Conservation (phyloP, 2,329 filamentous ascomycete genomes). For the Fusarium sp. region DNA sequence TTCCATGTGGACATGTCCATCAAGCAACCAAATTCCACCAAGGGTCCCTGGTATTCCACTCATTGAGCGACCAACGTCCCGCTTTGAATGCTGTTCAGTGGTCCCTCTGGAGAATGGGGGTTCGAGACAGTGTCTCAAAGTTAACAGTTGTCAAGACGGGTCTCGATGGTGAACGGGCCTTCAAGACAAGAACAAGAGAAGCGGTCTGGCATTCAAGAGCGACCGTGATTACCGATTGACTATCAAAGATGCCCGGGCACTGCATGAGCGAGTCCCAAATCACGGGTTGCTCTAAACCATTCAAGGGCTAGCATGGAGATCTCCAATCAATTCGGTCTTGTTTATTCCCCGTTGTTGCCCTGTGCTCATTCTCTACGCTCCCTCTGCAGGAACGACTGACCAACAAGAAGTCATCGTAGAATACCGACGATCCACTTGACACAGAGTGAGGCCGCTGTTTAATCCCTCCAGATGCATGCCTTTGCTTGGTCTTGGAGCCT, state of each 20-base stretch:
- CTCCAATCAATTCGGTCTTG: slow-evolving; percentile 28
- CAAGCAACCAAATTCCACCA: slow-evolving; percentile 20
- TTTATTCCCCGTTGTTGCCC: slow-evolving; percentile 28
- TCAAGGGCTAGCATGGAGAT: slow-evolving; percentile 34
- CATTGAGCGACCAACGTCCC: slow-evolving; percentile 7
- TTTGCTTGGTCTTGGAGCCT: not conserved
- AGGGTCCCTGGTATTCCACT: slow-evolving; percentile 20
- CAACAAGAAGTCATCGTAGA: slow-evolving; percentile 35
- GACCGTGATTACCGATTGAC: slow-evolving; percentile 41
- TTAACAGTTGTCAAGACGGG: slow-evolving; percentile 44
- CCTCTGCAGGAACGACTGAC: slow-evolving; percentile 20
- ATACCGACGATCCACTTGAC: slow-evolving; percentile 37
- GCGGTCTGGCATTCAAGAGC: slow-evolving; percentile 46
- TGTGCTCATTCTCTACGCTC: slow-evolving; percentile 18
- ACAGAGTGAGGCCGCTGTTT: slow-evolving; percentile 40
- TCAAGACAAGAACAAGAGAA: slow-evolving; percentile 29
- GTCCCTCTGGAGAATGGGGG: slow-evolving; percentile 19
- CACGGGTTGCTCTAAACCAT: slow-evolving; percentile 40
- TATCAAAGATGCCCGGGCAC: slow-evolving; percentile 22
- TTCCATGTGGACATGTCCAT: slow-evolving; percentile 25
- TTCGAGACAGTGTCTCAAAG: slow-evolving; percentile 42
- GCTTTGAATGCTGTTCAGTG: slow-evolving; percentile 7
- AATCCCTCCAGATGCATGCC: slow-evolving; percentile 26
- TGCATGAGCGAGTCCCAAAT: slow-evolving; percentile 29
- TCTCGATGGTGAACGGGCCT: slow-evolving; percentile 45